These are phyloP conservation scores for Cicer chorassanicum DNA, from an alignment of 306 rosid genomes.

Conservation along the genomic window DNA sequence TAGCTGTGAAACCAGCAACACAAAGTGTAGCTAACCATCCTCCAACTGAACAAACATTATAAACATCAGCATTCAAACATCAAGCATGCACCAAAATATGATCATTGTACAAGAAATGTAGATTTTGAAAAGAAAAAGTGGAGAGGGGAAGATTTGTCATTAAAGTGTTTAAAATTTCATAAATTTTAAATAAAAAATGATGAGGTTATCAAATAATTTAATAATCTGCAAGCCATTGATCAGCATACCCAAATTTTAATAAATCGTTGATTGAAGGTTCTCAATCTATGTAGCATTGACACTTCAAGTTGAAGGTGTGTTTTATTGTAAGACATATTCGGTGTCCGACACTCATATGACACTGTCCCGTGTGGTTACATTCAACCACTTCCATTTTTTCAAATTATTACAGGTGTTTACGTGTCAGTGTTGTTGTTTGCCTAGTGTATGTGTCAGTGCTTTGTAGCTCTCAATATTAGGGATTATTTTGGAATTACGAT, in stretches of 20 bases:
- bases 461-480: neutral
- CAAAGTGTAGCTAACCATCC: constrained; percentile 93
- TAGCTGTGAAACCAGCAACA: constrained; percentile 87
- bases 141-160: neutral
- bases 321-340: too few species aligned
- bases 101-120: neutral
- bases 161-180: constrained; percentile 9
- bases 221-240: neutral
- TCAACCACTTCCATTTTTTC: neutral
- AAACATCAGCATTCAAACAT: constrained; percentile 28
- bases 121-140: neutral
- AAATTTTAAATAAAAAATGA: neutral
- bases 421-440: neutral
- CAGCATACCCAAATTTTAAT: neutral
- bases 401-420: neutral
- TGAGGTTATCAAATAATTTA: neutral
- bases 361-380: too few species aligned
- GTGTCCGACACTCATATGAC: too few species aligned
- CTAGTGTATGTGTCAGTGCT: neutral
- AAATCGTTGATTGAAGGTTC: neutral
- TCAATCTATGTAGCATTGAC: neutral
- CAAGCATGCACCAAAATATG: neutral
- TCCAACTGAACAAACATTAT: constrained; percentile 62
- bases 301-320: neutral
- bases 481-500: neutral